Evolutionary conservation across 2,329 filamentous ascomycete genomes (phyloP), one percentile per base, ranked within the genome.

Genomic region (Helminthosporium solani): DNA sequence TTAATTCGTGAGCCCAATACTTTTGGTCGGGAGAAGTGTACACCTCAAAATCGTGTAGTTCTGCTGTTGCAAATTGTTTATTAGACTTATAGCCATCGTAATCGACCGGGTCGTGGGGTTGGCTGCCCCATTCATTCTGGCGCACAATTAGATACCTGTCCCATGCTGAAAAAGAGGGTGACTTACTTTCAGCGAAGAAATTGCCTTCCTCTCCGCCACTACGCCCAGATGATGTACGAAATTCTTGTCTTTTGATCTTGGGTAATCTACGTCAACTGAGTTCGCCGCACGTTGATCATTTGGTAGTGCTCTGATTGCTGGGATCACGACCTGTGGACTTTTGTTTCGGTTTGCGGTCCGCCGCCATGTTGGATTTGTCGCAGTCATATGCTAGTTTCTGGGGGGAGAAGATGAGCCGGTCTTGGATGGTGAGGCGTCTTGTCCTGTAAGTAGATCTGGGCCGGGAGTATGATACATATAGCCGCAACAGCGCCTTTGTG

Each of bases 41-140:
- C 0, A 66, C 56, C 23, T 66, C 62, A 20, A 61, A 68, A 9
- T 60, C 51, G 7, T 54, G 25, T 0, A 66, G 8, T 6, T 65
- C 58, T 2, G 53, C 40, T 2, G 53, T 49, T 1, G 62, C 15
- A 4, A 51, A 20, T 15, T 52, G 27, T 25, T 43, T 51, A 7
- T 40, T 15, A 2, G 31, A 27, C 3, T 14, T 28, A n/a, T 48
- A 40, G 2, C 42, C 40, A 20, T 55, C 43, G n/a, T 42, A 44
- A 6, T 19, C 7, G 8, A 37, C 20, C 11, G 21, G 7, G 9
- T 27, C 28, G 2, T n/a, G 23, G 30, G 20, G 6, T 43, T 33
- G 1, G 11, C n/a, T 2, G 23, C 43, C 41, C 57, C 48, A 57
- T 18, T 49, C 48, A 1, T 2, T 16, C 49, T 55, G 16, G 48